Base-by-base conservation (phyloP, 1,139 yeast genomes). In the Petasospora rhodanensis region DNA sequence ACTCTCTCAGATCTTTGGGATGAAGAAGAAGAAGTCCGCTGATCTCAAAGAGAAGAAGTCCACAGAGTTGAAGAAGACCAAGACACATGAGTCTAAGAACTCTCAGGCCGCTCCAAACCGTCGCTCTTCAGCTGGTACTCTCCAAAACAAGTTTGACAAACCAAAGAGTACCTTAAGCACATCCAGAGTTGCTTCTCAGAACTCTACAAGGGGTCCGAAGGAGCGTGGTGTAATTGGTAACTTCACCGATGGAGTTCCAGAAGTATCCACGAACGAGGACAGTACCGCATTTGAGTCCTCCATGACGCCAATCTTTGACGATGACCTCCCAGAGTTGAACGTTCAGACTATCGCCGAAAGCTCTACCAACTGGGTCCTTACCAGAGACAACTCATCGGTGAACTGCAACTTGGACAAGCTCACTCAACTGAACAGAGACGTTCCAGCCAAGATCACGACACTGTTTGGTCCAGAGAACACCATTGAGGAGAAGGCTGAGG, bases 251-350 rank as follows among this genome's bases (percentile, higher is more conserved):
- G 14, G 29, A 16, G 26, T 42, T 6, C 45, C 42, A 12, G 48
- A 42, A 30, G 14, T 40, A 2, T 32, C 43, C 3, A 31, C 28
- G 10, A 25, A 22, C 19, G 48, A 45, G 9, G 52, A 47, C 29
- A 42, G 31, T 9, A 26, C 26, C 12, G 41, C 48, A 2, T 49
- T 48, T 28, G 54, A 48, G 18, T 43, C 47, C 4, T 34, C 46
- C 6, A 48, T 49, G 54, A 27, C 43, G 3, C 41, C 51, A 3
- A 31, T 49, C 7, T 47, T 45, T 26, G 46, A 42, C 18, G 44
- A 22, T 24, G 39, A 37, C 7, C 26, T 37, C 28, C 14, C 41
- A 29, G 17, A 16, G 22, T 12, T 26, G 5, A 37, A 37, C 18
- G 22, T 34, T 13, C 32, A 34, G n/a, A 23, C 25, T 15, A 22